Evolutionary conservation across 2,329 filamentous ascomycete genomes (phyloP), one percentile per base, ranked within the genome.

Genomic region (Pleochaeta shiraiana): DNA sequence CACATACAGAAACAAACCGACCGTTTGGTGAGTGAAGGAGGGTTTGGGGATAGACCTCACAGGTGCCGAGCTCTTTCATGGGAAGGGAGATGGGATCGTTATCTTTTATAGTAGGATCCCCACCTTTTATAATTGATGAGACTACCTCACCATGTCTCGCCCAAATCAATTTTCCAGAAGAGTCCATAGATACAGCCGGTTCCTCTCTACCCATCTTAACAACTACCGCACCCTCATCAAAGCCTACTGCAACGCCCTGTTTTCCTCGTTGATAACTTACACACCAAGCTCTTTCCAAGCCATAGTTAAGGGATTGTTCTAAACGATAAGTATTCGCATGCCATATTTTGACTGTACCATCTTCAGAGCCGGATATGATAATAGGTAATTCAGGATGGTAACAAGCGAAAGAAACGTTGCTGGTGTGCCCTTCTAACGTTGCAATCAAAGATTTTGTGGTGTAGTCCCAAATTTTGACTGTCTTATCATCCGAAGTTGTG

Each of bases 401-500:
- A 76, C 91, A 95, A 62, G 93, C 93, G 72, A 97, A 98, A 2
- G 91, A 96, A 60, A 98, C 93, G 72, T 98, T 98, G 75, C 91
- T 95, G 33, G 90, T 95, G 75, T 98, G 93, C 31, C 93, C 93
- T 75, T 98, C 93, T 60, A 98, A 81, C 2, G 92, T 97, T 33
- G 93, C 93, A 73, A 97, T 96, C 68, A 97, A 79, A 14, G 90
- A 93, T 77, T 98, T 98, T 61, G 91, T 97, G 14, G 92, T 97
- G 79, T 98, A 97, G 74, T 98, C 93, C 92, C 93, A 98, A 64
- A 98, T 84, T 79, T 97, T 97, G 71, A 97, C 90, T 0, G 92
- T 97, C 71, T 89, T 85, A 75, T 97, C 93, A 74, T 98, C 93
- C 7, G 90, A 95, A 16, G 92, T 96, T 28, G 93, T 98, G 68